Evolutionary conservation across 75 land plant species (phyloP), one percentile per base, ranked within the genome.

Genomic region (Cunninghamia lanceolata): DNA sequence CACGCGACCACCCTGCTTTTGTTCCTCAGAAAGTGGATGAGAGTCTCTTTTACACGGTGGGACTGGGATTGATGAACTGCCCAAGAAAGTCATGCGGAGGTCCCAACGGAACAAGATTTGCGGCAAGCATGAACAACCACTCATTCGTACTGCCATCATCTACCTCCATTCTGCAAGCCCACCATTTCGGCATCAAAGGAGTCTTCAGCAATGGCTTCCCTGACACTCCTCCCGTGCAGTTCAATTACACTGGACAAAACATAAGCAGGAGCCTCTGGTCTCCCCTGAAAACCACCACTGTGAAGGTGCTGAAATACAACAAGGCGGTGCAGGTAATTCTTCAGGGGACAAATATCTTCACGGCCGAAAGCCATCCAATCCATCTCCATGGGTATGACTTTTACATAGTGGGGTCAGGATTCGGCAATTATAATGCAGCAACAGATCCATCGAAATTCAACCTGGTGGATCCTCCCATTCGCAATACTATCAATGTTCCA

Each of bases 51-150:
- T 92, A 92, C 85, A 91, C 94, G 7, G 92, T 95, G 9, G 96
- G 96, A 13, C 82, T 92, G 1, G 93, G 92, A 14, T 82, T 90
- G 25, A 90, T 46, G 25, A 89, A 90, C 0, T 92, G 93, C 79
- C 84, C 75, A 5, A 34, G 45, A 1, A 47, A 82, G 34, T 88
- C 88, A 6, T 95, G 95, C 63, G 88, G 88, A 40, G 94, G 93
- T 1, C 86, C 90, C 1, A 89, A 90, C 52, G 92, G 92, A 21
- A 88, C 93, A 9, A 91, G 86, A 46, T 94, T 93, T 54, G 59
- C 90, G 21, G 94, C 90, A 17, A 76, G 93, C 25, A 84, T 94
- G 14, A 94, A 94, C 87, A 94, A 94, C 85, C 87, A 92, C 77
- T 90, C 96, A 1, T 94, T 93, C 82, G 85, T 74, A 17, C 39